Percentiles rank a stretch among this genome's conserved stretches.
Conservation (phyloP, 2,329 filamentous ascomycete species). For the Magnaporthiopsis rhizophila region DNA sequence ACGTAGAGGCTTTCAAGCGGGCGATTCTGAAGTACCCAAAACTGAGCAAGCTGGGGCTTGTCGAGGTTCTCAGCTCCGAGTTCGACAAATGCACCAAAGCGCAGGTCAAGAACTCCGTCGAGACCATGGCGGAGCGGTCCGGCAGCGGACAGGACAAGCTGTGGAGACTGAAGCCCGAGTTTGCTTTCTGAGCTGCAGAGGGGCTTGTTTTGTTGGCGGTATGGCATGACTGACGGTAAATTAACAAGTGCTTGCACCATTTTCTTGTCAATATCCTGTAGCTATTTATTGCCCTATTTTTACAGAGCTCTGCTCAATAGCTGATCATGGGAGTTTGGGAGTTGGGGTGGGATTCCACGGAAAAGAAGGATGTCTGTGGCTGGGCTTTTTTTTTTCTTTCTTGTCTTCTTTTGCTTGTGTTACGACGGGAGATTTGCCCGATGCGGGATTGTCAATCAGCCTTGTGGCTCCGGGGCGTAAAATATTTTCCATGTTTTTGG, state of each 20-base stretch:
- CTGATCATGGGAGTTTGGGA: not conserved
- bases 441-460: no score
- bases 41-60: slow-evolving; percentile 64
- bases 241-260: not conserved
- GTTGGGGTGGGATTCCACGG: not conserved
- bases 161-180: slow-evolving; percentile 43
- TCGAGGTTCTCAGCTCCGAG: slow-evolving; percentile 67
- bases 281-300: not conserved
- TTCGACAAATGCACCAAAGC: slow-evolving; percentile 65
- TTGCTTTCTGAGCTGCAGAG: not conserved
- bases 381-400: not conserved
- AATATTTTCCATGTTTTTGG: no score
- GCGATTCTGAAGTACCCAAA: slow-evolving; percentile 50
- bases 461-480: no score
- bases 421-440: no score
- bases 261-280: not conserved
- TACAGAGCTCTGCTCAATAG: not conserved
- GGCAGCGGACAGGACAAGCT: slow-evolving; percentile 46
- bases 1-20: slow-evolving; percentile 58
- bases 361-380: not conserved
- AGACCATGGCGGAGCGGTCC: slow-evolving; percentile 55
- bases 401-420: not conserved
- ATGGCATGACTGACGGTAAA: not conserved
- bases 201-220: not conserved
- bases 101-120: slow-evolving; percentile 63